Evolutionary conservation across 2,329 filamentous ascomycete species (phyloP), one percentile per base, ranked within the genome.

Genomic region (Clonostachys rhizophaga): DNA sequence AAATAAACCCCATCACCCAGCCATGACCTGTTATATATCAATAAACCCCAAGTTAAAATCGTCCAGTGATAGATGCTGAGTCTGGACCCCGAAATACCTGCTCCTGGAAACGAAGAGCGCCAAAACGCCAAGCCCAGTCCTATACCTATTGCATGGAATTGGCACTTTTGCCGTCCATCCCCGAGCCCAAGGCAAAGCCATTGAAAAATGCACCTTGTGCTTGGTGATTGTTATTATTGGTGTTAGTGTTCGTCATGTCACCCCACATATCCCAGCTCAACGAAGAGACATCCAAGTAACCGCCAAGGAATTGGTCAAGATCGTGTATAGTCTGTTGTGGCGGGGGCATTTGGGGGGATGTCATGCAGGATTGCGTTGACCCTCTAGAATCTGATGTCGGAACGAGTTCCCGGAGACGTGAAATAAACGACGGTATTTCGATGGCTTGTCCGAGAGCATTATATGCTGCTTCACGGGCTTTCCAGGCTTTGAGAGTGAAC

Each of bases 401-500:
- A 20, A 79, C 58, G 17, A 66, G 54, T 2, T 66, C 58, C 40
- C 68, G 70, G 11, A 82, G 62, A 37, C 64, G 71, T 16, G 60
- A 54, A 36, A 83, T 68, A 42, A 69, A 81, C 5, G 53, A 53
- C 0, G 78, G 78, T 14, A 63, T 65, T 14, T 72, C 61, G 13
- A 74, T 62, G 2, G 55, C 45, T 16, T 60, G 55, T 1, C 74
- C 73, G 5, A 58, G 54, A 40, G 67, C 58, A 3, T 54, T 51
- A 13, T 76, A 59, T 0, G 67, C 60, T 34, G 64, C 63, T 53
- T 78, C 74, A 11, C 78, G 71, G n/a, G 60, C 63, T 49, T 63
- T 69, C 79, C 79, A 83, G 1, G 74, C 78, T 52, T 71, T 73
- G 48, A 81, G 62, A 5, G 74, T 65, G 40, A 74, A 71, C 17